phyloP scores from a whole-genome alignment of 2,329 filamentous ascomycete genomes.

The Tetracladium maxilliforme region DNA sequence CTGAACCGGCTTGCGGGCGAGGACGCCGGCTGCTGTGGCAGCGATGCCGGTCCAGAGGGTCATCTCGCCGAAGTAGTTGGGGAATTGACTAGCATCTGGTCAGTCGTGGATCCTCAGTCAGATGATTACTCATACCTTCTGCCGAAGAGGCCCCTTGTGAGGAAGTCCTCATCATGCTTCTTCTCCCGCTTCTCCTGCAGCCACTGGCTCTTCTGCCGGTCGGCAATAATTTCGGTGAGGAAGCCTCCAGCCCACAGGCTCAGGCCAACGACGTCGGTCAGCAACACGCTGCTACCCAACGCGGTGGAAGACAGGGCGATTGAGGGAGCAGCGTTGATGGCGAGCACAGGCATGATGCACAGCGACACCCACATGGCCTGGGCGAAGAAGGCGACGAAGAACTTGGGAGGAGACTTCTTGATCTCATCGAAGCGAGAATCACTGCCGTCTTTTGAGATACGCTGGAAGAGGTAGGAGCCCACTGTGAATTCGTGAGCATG shows the following conservation, averaged over 20 bases:
- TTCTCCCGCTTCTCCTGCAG: slow-evolving; percentile 44
- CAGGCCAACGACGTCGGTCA: slow-evolving; percentile 41
- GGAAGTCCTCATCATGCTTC: slow-evolving; percentile 51
- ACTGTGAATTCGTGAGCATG: slow-evolving; percentile 22
- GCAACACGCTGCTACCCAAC: too few species aligned
- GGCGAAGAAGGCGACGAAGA: slow-evolving; percentile 37
- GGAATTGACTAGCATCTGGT: too few species aligned
- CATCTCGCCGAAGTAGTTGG: slow-evolving; percentile 61
- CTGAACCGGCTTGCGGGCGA: slow-evolving; percentile 38
- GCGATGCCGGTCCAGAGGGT: slow-evolving; percentile 57
- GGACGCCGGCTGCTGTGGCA: slow-evolving; percentile 37
- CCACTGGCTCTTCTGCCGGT: slow-evolving; percentile 51
- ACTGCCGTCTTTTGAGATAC: slow-evolving; percentile 41
- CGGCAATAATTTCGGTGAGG: slow-evolving; percentile 43
- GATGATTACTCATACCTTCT: too few species aligned
- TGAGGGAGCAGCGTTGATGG: slow-evolving; percentile 45
- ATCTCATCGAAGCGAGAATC: slow-evolving; percentile 44
- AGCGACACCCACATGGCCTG: slow-evolving; percentile 56
- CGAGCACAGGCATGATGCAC: slow-evolving; percentile 49
- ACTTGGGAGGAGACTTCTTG: slow-evolving; percentile 33
- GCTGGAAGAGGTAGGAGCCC: slow-evolving; percentile 47
- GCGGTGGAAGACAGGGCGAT: slow-evolving; percentile 29
- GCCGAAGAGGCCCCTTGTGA: slow-evolving; percentile 47
- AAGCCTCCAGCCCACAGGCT: slow-evolving; percentile 43
- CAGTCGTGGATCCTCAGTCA: too few species aligned